Base-by-base conservation (phyloP, 2,329 filamentous ascomycete species). In the Periconia digitata region DNA sequence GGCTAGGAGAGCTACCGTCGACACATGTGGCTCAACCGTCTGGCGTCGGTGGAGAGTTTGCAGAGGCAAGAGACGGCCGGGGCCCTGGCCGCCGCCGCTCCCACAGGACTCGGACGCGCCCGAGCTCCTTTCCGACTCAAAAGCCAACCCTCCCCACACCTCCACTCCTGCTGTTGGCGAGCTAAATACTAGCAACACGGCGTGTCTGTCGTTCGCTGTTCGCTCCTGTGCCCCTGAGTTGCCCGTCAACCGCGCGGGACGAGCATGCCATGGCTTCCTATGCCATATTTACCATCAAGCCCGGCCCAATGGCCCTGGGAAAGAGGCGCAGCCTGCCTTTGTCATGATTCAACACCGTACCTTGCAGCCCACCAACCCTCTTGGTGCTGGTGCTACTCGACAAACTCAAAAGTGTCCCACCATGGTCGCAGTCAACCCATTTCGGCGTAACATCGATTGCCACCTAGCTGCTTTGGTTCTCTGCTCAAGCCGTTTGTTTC, bases 321-420 rank as follows among this genome's bases (percentile, higher is more conserved):
- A 13, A 15, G 27, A 10, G 27, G 4, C 3, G 27, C 8, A 13
- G 27, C 13, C 13, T 27, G 24, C 24, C 24, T 27, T 27, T 27
- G 40, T 35, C 37, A 44, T 44, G 51, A 40, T 56, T 55, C 53
- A 54, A 51, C 56, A 58, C 43, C 50, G 66, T 70, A 64, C 67
- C 68, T 70, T 69, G 67, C 68, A 69, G 66, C 55, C 44, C 41
- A 54, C 54, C 54, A 49, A 50, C 56, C 43, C 49, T 48, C 52
- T 55, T 56, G 56, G 58, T 52, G 47, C 44, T 55, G 39, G 62
- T 65, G 62, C 56, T 37, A 67, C 60, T 56, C 47, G 44, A 53
- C n/a, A 47, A 57, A 51, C 57, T 61, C 58, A 60, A 66, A 60
- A 54, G 49, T 40, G 60, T 67, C 49, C 49, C 50, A 63, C 62